phyloP scores from a whole-genome alignment of 225 moss, liverwort and hornwort genomes.

The Thuidium tamariscinum region DNA sequence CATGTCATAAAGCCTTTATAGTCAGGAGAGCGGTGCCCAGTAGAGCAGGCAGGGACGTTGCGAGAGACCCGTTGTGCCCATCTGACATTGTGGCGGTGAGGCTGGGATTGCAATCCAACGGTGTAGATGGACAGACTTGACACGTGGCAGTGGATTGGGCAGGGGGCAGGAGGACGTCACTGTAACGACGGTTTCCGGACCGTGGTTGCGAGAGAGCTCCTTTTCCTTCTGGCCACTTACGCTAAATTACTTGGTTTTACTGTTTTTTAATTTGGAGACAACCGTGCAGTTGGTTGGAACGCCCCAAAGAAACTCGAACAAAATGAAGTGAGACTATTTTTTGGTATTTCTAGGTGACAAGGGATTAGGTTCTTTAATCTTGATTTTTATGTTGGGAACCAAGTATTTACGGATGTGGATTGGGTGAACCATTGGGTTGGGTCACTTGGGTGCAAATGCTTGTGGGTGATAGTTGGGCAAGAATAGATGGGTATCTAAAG shows the following conservation, averaged over 20 bases:
- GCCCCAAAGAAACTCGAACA: fast-evolving
- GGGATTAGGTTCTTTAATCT: neutral
- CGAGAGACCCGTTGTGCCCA: constrained; percentile 31
- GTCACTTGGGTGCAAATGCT: neutral
- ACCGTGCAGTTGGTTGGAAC: no score
- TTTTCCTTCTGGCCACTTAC: neutral
- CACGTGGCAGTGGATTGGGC: neutral
- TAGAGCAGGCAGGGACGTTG: neutral
- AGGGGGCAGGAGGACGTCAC: neutral
- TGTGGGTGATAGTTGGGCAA: fast-evolving
- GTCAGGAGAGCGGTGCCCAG: neutral
- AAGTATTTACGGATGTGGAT: neutral
- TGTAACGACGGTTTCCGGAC: neutral
- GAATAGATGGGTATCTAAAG: neutral
- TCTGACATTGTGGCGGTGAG: constrained; percentile 14
- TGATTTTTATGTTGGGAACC: neutral
- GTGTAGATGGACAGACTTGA: neutral
- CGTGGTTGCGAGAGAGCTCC: neutral
- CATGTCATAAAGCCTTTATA: constrained; percentile 8
- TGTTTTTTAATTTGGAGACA: no score
- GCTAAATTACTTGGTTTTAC: no score
- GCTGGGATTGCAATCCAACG: neutral
- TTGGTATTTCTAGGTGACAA: no score
- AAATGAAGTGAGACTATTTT: neutral
- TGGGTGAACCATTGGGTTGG: neutral